These are phyloP conservation scores for Cladosporium velox DNA, from an alignment of 2,329 filamentous ascomycete species.

Conservation along the genomic window DNA sequence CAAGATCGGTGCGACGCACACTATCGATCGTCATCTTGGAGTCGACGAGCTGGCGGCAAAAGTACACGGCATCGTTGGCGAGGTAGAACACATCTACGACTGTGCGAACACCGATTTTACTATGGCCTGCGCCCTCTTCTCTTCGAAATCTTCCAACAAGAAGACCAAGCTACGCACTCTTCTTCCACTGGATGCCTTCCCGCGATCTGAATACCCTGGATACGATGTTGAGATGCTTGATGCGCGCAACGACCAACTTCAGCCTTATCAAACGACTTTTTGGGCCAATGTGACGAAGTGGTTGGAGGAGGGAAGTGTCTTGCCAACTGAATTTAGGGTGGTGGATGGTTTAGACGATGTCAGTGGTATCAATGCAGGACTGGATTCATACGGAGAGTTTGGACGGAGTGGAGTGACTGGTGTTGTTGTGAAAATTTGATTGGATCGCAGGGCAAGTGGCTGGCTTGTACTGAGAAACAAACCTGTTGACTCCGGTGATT, in stretches of 20 bases:
- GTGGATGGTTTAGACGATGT: too few relatives aligned
- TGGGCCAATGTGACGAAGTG: too few relatives aligned
- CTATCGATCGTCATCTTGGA: not conserved
- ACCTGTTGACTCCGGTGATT: too few relatives aligned
- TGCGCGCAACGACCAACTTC: not conserved
- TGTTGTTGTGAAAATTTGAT: too few relatives aligned
- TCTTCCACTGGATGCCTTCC: not conserved
- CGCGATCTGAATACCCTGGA: not conserved
- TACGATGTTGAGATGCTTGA: not conserved
- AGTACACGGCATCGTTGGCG: not conserved
- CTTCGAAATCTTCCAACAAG: not conserved
- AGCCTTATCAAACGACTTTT: not conserved
- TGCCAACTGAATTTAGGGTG: too few relatives aligned
- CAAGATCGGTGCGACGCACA: not conserved
- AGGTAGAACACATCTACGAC: not conserved
- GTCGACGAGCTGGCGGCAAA: not conserved
- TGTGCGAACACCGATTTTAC: not conserved
- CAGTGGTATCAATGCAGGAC: too few relatives aligned
- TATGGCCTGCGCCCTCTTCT: not conserved
- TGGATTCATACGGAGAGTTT: too few relatives aligned
- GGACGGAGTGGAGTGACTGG: too few relatives aligned
- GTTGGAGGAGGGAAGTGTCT: too few relatives aligned
- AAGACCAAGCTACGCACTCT: not conserved
- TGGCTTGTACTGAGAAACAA: too few relatives aligned
- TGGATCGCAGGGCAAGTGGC: too few relatives aligned